Evolutionary conservation across 768 basidiomycete species (phyloP).

Genomic region (Amylocystis lapponica): DNA sequence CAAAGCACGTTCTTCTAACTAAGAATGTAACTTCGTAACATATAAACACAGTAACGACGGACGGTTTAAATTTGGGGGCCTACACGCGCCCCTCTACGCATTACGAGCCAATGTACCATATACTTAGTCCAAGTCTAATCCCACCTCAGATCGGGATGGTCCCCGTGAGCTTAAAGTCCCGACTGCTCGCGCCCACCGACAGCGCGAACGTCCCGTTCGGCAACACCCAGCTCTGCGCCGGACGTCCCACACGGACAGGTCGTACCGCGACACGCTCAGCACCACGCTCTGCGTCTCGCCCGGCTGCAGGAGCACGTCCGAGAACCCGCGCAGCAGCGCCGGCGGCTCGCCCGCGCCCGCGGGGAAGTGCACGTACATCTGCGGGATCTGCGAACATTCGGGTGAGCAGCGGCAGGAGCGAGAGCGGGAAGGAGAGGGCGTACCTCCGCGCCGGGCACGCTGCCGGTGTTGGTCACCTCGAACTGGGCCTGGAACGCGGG

Average conservation of each 20-base stretch:
- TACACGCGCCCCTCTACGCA: too few species aligned
- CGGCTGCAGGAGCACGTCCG: slow-evolving; percentile 44
- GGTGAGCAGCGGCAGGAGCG: background rate
- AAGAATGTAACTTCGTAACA: too few species aligned
- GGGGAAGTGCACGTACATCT: slow-evolving; percentile 71
- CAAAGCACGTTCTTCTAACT: too few species aligned
- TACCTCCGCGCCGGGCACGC: slow-evolving; percentile 60
- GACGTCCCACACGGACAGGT: slow-evolving; percentile 74
- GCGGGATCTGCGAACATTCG: slow-evolving; percentile 45
- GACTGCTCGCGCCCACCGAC: slow-evolving; percentile 63
- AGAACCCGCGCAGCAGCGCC: slow-evolving; percentile 62
- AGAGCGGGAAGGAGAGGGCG: slow-evolving; percentile 14
- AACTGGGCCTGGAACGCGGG: slow-evolving; percentile 62
- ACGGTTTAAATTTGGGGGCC: too few species aligned
- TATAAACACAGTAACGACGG: too few species aligned
- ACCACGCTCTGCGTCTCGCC: slow-evolving; percentile 42
- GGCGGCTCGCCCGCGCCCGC: slow-evolving; percentile 53
- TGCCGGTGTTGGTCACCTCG: slow-evolving; percentile 59
- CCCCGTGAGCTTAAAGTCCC: slow-evolving; percentile 53
- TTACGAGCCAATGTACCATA: too few species aligned
- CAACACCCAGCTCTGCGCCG: slow-evolving; percentile 68
- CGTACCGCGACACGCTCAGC: slow-evolving; percentile 61
- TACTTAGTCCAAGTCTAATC: too few species aligned
- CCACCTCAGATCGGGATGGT: slow-evolving; percentile 19
- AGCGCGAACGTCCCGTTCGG: slow-evolving; percentile 60